Base-by-base conservation (phyloP, 148 eudicot species). In the Polygonum aviculare region DNA sequence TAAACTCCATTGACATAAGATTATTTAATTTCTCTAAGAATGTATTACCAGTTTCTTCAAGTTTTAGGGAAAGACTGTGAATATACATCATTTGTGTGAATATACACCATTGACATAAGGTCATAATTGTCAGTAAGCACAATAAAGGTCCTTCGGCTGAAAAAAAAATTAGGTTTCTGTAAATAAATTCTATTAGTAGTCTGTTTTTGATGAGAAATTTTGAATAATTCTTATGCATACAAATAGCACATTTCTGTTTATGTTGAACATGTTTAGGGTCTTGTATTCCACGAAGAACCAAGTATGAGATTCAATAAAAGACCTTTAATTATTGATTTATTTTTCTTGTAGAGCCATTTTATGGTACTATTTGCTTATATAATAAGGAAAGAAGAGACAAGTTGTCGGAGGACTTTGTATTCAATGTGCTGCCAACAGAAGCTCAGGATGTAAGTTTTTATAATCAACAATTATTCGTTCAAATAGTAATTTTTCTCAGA, bases 311-410 rank as follows among this genome's bases (percentile, higher is more conserved):
- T 19, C 31, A 57, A 22, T 21, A 21, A 21, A 57, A 57, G 31
- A 22, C 31, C 63, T 1, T 21, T 63, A 63, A 3, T 12, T 31
- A 33, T 21, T 63, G 18, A 62, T 16, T 67, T 44, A 19, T 72
- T 45, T 45, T 65, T 50, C 77, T 85, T 89, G 89, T 84, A 95
- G 98, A 95, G 87, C 98, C 98, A 18, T 95, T 95, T 79, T 76
- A 89, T 84, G 98, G 98, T 69, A 95, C 97, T 55, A 92, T 95
- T 72, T 95, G 94, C 87, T 88, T 95, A 78, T 95, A 95, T 80
- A 95, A 95, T 81, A 88, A 87, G 84, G 98, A 92, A 85, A 92
- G 96, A 85, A 90, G 96, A 82, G 98, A 95, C 77, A 95, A 95
- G 78, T 82, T 95, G 75, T 95, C 98, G 8, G 98, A 95, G 83